A percentile compares a stretch with the other conserved stretches of the same genome.
These are phyloP conservation scores for Cydonia oblonga DNA, from an alignment of 331 rosid species.

Conservation along the genomic window DNA sequence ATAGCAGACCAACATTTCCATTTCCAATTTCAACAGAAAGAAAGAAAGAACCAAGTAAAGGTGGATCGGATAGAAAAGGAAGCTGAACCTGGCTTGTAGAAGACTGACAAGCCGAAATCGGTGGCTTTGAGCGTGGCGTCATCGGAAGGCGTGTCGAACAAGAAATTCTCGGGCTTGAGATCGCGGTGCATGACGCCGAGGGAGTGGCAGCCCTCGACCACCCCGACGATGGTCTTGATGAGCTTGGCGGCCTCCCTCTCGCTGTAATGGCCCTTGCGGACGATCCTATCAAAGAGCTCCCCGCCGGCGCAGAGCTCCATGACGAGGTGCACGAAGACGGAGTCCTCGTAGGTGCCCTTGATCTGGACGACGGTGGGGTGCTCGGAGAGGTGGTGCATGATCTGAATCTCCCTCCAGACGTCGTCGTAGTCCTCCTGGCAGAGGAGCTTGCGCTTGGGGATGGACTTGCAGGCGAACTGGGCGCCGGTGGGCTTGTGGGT, in stretches of 20 bases:
- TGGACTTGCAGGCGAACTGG: slow-evolving; percentile 68
- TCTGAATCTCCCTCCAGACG: slow-evolving; percentile 92
- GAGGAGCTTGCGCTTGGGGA: slow-evolving; percentile 73
- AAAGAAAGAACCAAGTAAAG: neutral
- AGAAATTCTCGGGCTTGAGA: slow-evolving; percentile 90
- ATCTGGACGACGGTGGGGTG: slow-evolving; percentile 63
- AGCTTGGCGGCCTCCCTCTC: slow-evolving; percentile 76
- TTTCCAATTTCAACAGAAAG: neutral
- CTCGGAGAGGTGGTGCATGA: slow-evolving; percentile 83
- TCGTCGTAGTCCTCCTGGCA: slow-evolving; percentile 71
- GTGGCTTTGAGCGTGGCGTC: slow-evolving; percentile 77
- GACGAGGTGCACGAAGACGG: slow-evolving; percentile 75
- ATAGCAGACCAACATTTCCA: neutral
- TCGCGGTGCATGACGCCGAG: slow-evolving; percentile 92
- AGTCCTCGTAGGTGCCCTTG: slow-evolving; percentile 71
- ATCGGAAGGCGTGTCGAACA: slow-evolving; percentile 59
- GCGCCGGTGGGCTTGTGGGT: slow-evolving; percentile 46
- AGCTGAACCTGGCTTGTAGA: slow-evolving; percentile 65
- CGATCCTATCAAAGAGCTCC: slow-evolving; percentile 78
- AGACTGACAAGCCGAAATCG: slow-evolving; percentile 77
- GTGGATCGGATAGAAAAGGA: neutral
- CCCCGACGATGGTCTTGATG: slow-evolving; percentile 69
- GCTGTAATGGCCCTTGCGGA: slow-evolving; percentile 76
- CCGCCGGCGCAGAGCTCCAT: slow-evolving; percentile 92
- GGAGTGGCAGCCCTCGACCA: slow-evolving; percentile 76